Evolutionary conservation across 805 yeast species (phyloP).

Genomic region (Metschnikowia gruessii): DNA sequence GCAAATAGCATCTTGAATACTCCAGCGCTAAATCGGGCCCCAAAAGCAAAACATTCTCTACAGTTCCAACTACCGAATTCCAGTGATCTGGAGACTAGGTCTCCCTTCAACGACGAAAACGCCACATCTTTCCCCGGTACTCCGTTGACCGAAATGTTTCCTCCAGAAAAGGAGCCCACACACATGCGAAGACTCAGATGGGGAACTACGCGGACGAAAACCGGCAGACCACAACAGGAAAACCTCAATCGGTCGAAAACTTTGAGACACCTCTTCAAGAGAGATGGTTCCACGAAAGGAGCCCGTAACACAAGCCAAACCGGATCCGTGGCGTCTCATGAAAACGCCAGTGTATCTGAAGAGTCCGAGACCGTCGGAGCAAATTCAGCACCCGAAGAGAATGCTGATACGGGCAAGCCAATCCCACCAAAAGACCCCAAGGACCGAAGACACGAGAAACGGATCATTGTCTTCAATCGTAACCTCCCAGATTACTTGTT

Average conservation of each 20-base stretch:
- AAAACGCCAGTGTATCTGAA: conserved; percentile 1
- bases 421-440: conserved; percentile 24
- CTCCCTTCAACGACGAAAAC: conserved; percentile 27
- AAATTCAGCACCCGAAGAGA: conserved; percentile 22
- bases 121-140: conserved; percentile 11
- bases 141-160: conserved; percentile 14
- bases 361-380: conserved; percentile 8
- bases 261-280: conserved; percentile 40
- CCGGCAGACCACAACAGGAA: conserved; percentile 57
- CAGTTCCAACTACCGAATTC: conserved; percentile 31
- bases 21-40: conserved; percentile 19
- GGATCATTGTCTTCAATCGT: conserved; percentile 45
- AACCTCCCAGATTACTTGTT: conserved; percentile 55
- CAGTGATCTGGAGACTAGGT: conserved; percentile 11
- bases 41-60: conserved; percentile 25
- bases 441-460: conserved; percentile 23
- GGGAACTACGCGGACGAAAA: conserved; percentile 83
- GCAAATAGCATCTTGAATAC: conserved; percentile 12
- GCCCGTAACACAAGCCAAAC: not conserved
- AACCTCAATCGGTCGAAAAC: conserved; percentile 58
- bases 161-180: conserved; percentile 26
- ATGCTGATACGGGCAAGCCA: conserved; percentile 21
- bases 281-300: conserved; percentile 17
- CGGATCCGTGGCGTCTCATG: conserved; percentile 15
- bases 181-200: conserved; percentile 78